Evolutionary conservation across 345 rosid genomes (phyloP).

Genomic region (Raphanus raphanistrum): DNA sequence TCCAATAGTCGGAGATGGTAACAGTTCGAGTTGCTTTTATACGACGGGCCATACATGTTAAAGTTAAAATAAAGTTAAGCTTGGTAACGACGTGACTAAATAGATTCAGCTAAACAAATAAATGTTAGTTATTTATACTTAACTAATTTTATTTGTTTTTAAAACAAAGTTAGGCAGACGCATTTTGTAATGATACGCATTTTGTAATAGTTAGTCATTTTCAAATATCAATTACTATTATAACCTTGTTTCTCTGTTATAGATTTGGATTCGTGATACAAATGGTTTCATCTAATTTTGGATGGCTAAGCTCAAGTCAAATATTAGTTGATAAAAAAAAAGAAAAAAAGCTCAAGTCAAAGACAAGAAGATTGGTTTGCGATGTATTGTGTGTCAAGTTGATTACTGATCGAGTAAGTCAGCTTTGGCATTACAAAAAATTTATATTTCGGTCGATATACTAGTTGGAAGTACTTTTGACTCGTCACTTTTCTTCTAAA

Average conservation of each 20-base stretch:
- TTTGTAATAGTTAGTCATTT: conserved; percentile 9
- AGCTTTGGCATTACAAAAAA: conserved; percentile 13
- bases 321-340: too few species aligned
- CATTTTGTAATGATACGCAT: too few species aligned
- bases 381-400: not conserved
- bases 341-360: conserved; percentile 4
- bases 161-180: too few species aligned
- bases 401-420: not conserved
- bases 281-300: not conserved
- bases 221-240: not conserved
- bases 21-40: too few species aligned
- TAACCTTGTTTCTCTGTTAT: not conserved
- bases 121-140: too few species aligned
- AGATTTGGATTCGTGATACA: not conserved
- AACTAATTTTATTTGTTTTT: too few species aligned
- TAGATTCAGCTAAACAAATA: not conserved
- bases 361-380: not conserved
- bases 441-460: conserved; percentile 1
- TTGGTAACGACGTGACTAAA: conserved; percentile 4
- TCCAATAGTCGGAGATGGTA: too few species aligned
- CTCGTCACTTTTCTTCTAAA: not conserved
- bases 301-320: conserved; percentile 13
- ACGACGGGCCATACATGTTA: too few species aligned
- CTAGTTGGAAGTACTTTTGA: conserved; percentile 18
- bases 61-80: not conserved